Evolutionary conservation across 352 stramenopile genomes (phyloP).

Genomic region (Pythium dissotocum): DNA sequence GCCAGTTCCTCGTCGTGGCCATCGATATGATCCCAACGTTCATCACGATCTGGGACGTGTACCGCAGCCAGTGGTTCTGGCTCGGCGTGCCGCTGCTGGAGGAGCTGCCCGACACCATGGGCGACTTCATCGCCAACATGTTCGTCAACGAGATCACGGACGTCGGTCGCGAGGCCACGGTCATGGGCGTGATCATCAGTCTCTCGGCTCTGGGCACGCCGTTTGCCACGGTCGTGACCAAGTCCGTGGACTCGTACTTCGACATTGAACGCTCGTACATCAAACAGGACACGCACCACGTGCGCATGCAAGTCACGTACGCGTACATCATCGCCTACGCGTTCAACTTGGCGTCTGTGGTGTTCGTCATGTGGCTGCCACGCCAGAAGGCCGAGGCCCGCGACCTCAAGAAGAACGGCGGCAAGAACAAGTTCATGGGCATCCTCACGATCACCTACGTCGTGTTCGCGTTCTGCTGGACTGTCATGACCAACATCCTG

Average conservation of each 20-base stretch:
- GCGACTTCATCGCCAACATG: slow-evolving; percentile 26
- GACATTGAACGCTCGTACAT: slow-evolving; percentile 20
- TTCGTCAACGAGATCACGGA: slow-evolving; percentile 28
- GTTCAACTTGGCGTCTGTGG: slow-evolving; percentile 23
- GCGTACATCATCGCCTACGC: slow-evolving; percentile 30
- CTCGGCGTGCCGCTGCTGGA: slow-evolving; percentile 27
- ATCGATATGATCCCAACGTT: slow-evolving; percentile 27
- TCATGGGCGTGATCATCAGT: slow-evolving; percentile 31
- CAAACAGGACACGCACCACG: slow-evolving; percentile 16
- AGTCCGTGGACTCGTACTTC: slow-evolving; percentile 23
- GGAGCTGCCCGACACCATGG: slow-evolving; percentile 23
- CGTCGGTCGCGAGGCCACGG: slow-evolving; percentile 26
- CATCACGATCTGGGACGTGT: slow-evolving; percentile 29
- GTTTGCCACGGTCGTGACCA: slow-evolving; percentile 28
- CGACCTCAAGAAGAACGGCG: slow-evolving; percentile 26
- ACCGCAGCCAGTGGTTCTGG: slow-evolving; percentile 27
- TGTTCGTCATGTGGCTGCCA: slow-evolving; percentile 30
- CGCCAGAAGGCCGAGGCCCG: slow-evolving; percentile 31
- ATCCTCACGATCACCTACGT: slow-evolving; percentile 23
- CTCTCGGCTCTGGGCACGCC: slow-evolving; percentile 27
- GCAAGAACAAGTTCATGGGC: slow-evolving; percentile 17
- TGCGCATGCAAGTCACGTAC: slow-evolving; percentile 29
- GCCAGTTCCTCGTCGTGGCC: slow-evolving; percentile 20
- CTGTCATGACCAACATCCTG: slow-evolving; percentile 35
- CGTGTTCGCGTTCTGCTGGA: slow-evolving; percentile 24